Base-by-base conservation (phyloP, 805 yeast species). In the Nakazawaea laoshanensis region DNA sequence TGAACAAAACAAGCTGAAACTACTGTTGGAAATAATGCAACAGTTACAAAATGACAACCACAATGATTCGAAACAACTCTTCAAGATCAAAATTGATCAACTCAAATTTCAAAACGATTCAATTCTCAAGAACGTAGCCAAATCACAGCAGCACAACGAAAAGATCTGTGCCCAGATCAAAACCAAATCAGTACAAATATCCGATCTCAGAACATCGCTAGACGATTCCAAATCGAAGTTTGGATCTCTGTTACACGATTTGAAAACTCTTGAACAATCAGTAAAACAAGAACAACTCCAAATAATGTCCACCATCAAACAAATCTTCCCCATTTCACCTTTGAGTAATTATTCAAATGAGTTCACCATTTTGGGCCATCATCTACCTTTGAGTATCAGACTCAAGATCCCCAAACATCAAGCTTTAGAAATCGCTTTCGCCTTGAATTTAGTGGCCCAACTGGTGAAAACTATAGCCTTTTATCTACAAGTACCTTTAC, bases 361-460 rank as follows among this genome's bases (percentile, higher is more conserved):
- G 15, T 39, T 37, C 19, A 16, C 19, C 6, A 30, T 42, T 7
- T 28, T 42, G 12, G 27, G 20, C 12, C 26, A 29, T 18, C 18
- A 20, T 3, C 11, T 38, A 10, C 40, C 42, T 7, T 22, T 38
- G 6, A 14, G 27, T 14, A 19, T 36, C 7, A 27, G 24, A 12
- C 9, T 42, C 38, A 31, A 30, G 16, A 33, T 57, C 38, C 43
- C 55, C 7, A 42, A 54, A 37, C 19, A 49, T 27, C 40, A 61
- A 32, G 65, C 65, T 13, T 55, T 53, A 8, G 60, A 61, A 29
- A 54, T 64, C 1, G 71, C 64, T 25, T 65, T 75, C 1, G 63
- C 71, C n/a, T 46, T 70, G 17, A 75, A 76, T 2, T 60, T 60
- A 35, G 56, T 67, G 4, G 55, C 67, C 3, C 66, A 67, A 19